Base-by-base conservation (phyloP, 805 yeast genomes). In the Kluyveromyces starmeri region DNA sequence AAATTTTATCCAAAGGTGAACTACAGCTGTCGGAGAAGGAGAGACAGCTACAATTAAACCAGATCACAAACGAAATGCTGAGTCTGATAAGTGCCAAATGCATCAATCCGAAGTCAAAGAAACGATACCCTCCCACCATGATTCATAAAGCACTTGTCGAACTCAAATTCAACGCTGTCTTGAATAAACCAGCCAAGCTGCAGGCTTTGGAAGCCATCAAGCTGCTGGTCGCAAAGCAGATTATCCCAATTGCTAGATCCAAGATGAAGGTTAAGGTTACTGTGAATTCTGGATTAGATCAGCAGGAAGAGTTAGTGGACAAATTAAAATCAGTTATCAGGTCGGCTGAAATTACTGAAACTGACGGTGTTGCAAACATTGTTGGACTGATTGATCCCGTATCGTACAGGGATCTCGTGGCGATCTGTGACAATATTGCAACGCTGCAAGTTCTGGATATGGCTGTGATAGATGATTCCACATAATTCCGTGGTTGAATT, bases 11-110 rank as follows among this genome's bases (percentile, higher is more conserved):
- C 37, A 85, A 83, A 53, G 98, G 98, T 25, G 98, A 92, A 58
- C 79, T 92, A 44, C 97, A 92, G 56, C 70, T 92, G 35, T 85
- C 92, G 48, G 96, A 85, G 57, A 86, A 84, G 63, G 98, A 92
- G 60, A 69, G 98, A 50, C 80, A 74, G 43, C 78, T 81, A 31
- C 79, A 80, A 54, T 59, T 75, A 39, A 70, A 68, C 36, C 88
- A 83, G 56, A 70, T 79, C 32, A 83, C 77, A 44, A 84, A 84
- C 43, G 95, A 86, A 50, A 78, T 86, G 41, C 62, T 92, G 21
- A 84, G 78, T 32, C 75, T 85, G 28, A 77, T 92, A 20, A 81
- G 94, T 12, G 78, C 94, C 4, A 86, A 85, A 56, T 88, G 96
- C 53, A 79, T 92, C 31, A 92, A 92, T 46, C 97, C 98, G 4